A percentile compares a stretch with the other conserved stretches of the same genome.
These are phyloP conservation scores for Vaccinium darrowii DNA, from an alignment of 148 eudicot genomes.

Conservation along the genomic window DNA sequence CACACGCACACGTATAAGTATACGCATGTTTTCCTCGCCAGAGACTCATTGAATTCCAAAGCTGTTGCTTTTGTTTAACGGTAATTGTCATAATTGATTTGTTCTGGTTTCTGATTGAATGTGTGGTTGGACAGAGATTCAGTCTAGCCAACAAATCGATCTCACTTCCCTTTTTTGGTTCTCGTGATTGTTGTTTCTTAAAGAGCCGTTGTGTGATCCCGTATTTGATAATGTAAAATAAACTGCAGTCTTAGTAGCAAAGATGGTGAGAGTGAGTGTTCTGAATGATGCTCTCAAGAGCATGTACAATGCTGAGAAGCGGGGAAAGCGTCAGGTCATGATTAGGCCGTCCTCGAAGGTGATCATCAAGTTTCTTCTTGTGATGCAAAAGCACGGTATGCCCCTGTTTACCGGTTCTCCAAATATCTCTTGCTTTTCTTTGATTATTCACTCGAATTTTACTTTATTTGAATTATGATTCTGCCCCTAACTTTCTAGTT, in stretches of 20 bases:
- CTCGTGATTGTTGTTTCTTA: not conserved
- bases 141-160: not conserved
- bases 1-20: too few species aligned
- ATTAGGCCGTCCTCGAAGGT: conserved; percentile 83
- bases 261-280: conserved; percentile 86
- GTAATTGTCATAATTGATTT: not conserved
- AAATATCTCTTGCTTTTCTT: not conserved
- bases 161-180: not conserved
- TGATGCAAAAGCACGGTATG: conserved; percentile 88
- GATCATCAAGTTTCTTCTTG: conserved; percentile 73
- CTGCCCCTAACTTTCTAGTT: not conserved
- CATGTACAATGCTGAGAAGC: conserved; percentile 91
- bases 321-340: conserved; percentile 87
- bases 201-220: not conserved
- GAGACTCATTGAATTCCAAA: not conserved
- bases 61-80: not conserved
- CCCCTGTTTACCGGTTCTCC: not conserved
- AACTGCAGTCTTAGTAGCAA: conserved; percentile 25
- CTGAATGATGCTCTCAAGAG: conserved; percentile 88
- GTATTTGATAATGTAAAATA: not conserved
- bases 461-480: not conserved
- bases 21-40: not conserved
- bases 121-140: not conserved
- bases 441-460: not conserved
- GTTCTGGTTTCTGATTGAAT: not conserved